Conservation (phyloP, 257 asterid genomes). For the Linaria vulgaris region DNA sequence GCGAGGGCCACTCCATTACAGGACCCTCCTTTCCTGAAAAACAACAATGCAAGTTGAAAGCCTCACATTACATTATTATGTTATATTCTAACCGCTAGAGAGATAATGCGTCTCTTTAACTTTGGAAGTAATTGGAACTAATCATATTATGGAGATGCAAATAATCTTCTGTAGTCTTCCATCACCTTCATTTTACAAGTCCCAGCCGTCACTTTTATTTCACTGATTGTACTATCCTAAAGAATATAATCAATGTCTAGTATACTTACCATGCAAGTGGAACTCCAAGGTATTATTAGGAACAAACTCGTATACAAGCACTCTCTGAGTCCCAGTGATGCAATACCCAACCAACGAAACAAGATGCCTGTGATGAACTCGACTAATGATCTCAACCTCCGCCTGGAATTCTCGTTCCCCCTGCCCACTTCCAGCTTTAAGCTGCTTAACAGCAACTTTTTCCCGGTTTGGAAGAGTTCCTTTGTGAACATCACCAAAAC, state of each 20-base stretch:
- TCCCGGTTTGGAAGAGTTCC: conserved; percentile 84
- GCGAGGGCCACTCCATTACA: conserved; percentile 47
- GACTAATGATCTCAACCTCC: conserved; percentile 91
- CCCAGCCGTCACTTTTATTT: background rate
- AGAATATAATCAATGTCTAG: background rate
- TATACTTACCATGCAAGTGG: conserved; percentile 68
- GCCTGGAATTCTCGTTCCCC: conserved; percentile 95
- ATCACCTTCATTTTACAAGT: background rate
- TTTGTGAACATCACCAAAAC: conserved; percentile 87
- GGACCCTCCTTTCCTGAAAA: conserved; percentile 50
- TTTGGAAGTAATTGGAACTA: background rate
- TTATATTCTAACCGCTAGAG: background rate
- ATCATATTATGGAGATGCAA: no score
- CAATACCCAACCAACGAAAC: conserved; percentile 95
- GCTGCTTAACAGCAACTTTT: conserved; percentile 84
- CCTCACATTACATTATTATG: background rate
- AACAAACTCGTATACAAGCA: conserved; percentile 93
- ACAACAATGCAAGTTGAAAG: background rate
- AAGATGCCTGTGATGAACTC: conserved; percentile 95
- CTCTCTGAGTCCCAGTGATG: conserved; percentile 58
- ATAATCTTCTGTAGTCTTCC: background rate
- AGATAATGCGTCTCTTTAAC: no score
- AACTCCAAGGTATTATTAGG: conserved; percentile 78
- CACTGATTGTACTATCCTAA: background rate
- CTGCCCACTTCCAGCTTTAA: conserved; percentile 93